phyloP scores from a whole-genome alignment of 139 green algal genomes.

The Micractinium sp. region DNA sequence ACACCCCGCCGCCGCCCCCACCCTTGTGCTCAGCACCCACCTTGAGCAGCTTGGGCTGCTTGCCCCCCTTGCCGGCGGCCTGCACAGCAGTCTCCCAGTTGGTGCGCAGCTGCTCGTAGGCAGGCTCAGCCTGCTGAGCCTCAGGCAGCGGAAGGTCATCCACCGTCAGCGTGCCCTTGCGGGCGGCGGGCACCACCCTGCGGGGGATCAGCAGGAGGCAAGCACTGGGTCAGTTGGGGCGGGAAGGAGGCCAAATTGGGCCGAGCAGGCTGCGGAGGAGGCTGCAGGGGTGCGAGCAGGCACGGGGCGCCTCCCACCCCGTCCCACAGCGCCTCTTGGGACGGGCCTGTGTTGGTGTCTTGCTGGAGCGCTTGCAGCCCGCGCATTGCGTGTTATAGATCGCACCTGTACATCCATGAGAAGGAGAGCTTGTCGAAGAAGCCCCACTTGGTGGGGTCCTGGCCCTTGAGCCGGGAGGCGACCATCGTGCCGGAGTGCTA shows the following conservation, averaged over 20 bases:
- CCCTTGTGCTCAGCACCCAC: not conserved
- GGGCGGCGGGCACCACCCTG: slow-evolving; percentile 23
- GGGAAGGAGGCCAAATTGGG: no score
- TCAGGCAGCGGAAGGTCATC: slow-evolving; percentile 60
- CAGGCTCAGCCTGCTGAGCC: slow-evolving; percentile 50
- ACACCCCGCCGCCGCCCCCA: not conserved
- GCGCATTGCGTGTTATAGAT: not conserved
- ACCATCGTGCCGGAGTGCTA: no score
- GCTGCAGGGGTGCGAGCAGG: not conserved
- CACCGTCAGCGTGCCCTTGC: slow-evolving; percentile 39
- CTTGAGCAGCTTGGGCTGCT: slow-evolving; percentile 38
- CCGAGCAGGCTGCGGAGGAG: not conserved
- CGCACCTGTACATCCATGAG: slow-evolving; percentile 33
- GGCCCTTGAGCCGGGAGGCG: not conserved
- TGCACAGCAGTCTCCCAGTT: slow-evolving; percentile 43
- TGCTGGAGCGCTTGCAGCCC: not conserved
- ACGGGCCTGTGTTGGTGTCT: no score
- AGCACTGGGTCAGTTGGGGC: no score
- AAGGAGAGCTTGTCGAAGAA: slow-evolving; percentile 28
- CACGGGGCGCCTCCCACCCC: not conserved
- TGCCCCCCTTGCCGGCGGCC: slow-evolving; percentile 18
- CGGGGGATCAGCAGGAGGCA: not conserved
- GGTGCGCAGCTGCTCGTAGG: slow-evolving; percentile 40
- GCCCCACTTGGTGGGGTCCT: slow-evolving; percentile 25
- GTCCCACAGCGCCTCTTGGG: no score